Conservation (phyloP, 257 asterid species). For the Solanum chiquidenum region DNA sequence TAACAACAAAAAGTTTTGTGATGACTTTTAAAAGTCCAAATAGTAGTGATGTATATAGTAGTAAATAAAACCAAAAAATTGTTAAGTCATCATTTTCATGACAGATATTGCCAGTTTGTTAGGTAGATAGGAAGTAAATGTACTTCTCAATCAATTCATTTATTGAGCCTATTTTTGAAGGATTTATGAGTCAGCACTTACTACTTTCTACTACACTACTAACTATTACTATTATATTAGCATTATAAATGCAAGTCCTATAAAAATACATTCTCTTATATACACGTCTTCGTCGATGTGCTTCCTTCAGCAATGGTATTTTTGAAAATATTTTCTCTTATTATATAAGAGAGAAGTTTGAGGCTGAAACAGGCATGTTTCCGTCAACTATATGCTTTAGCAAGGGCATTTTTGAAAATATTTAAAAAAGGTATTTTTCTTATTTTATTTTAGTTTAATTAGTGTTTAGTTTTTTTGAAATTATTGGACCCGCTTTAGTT, state of each 20-base stretch:
- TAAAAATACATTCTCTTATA: neutral
- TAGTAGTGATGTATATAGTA: neutral
- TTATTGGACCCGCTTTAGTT: neutral
- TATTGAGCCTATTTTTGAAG: neutral
- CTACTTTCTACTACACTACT: neutral
- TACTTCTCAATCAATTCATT: neutral
- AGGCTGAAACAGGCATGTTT: neutral
- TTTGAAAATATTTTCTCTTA: too few species aligned
- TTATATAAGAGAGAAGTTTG: neutral
- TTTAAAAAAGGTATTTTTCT: neutral
- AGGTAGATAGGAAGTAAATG: conserved; percentile 1
- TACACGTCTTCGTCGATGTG: neutral
- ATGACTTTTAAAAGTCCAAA: neutral
- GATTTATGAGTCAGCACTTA: neutral
- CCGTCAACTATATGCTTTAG: neutral
- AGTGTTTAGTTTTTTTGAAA: too few species aligned
- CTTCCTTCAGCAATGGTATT: neutral
- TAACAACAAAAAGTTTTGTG: neutral
- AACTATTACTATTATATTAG: neutral
- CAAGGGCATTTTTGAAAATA: neutral
- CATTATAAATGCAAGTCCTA: neutral
- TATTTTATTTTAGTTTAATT: too few species aligned
- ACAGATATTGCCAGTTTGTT: neutral
- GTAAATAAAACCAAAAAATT: neutral
- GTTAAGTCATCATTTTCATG: neutral